A percentile compares a stretch with the other conserved stretches of the same genome.
Evolutionary conservation across 2,329 filamentous ascomycete genomes (phyloP).

Genomic region (Aspergillus sp.): DNA sequence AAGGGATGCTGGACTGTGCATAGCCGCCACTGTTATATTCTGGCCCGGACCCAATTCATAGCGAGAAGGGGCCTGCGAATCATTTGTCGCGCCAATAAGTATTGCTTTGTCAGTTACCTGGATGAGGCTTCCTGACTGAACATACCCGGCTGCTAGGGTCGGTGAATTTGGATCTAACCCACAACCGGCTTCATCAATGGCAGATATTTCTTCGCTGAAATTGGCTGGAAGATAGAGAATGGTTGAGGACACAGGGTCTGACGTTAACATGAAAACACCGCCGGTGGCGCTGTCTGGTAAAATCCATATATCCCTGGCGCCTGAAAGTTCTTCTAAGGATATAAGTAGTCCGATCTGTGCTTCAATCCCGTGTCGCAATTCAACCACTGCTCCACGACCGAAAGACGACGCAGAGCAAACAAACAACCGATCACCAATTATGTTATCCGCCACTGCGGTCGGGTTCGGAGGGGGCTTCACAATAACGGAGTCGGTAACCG

Average conservation of each 20-base stretch:
- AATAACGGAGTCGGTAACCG: constrained; percentile 50
- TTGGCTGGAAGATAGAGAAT: constrained; percentile 40
- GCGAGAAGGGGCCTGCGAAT: constrained; percentile 21
- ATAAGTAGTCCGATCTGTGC: constrained; percentile 59
- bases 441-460: constrained; percentile 19
- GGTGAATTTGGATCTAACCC: constrained; percentile 43
- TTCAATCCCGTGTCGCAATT: constrained; percentile 69
- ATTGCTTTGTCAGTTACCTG: constrained; percentile 45
- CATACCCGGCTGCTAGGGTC: constrained; percentile 46
- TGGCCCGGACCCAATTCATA: constrained; percentile 24
- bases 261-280: constrained; percentile 42
- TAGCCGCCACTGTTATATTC: constrained; percentile 30
- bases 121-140: constrained; percentile 35
- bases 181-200: constrained; percentile 38
- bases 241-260: constrained; percentile 42
- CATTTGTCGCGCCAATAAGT: constrained; percentile 27
- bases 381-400: constrained; percentile 62
- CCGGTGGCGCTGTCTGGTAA: constrained; percentile 35
- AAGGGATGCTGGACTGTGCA: constrained; percentile 29
- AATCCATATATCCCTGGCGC: constrained; percentile 46
- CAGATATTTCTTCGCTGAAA: constrained; percentile 39
- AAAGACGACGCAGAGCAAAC: constrained; percentile 64
- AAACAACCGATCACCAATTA: constrained; percentile 60
- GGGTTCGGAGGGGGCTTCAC: constrained; percentile 25
- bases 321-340: constrained; percentile 40